phyloP scores from a whole-genome alignment of 768 basidiomycete genomes.

The Psilocybe tampanensis region DNA sequence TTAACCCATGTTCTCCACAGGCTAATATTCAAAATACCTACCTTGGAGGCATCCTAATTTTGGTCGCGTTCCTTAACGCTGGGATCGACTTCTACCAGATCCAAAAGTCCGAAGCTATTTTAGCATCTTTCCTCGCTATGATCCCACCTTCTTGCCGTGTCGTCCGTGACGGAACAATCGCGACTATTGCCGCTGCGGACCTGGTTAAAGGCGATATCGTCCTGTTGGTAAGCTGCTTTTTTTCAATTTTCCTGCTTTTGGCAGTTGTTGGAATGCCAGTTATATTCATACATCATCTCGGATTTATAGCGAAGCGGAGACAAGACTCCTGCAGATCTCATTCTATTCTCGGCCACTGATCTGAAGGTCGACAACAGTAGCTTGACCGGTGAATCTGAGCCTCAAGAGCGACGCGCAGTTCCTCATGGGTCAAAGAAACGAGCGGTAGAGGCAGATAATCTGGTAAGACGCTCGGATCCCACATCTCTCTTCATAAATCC shows the following conservation, averaged over 20 bases:
- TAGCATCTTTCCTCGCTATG: slow-evolving; percentile 74
- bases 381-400: slow-evolving; percentile 71
- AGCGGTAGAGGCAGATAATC: slow-evolving; percentile 66
- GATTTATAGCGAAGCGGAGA: slow-evolving; percentile 58
- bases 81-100: slow-evolving; percentile 74
- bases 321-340: slow-evolving; percentile 70
- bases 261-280: not conserved
- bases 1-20: slow-evolving; percentile 26
- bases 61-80: slow-evolving; percentile 69
- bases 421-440: slow-evolving; percentile 48
- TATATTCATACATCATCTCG: not conserved
- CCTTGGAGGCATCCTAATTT: slow-evolving; percentile 69
- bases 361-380: slow-evolving; percentile 74
- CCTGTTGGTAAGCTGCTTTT: slow-evolving; percentile 48
- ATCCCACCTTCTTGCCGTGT: slow-evolving; percentile 71
- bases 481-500: not conserved
- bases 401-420: slow-evolving; percentile 57
- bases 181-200: slow-evolving; percentile 58
- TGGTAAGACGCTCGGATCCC: slow-evolving; percentile 35
- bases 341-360: slow-evolving; percentile 61
- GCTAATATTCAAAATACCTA: slow-evolving; percentile 67
- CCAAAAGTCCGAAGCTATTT: slow-evolving; percentile 73
- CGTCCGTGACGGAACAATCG: slow-evolving; percentile 57
- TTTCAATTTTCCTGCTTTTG: too few relatives aligned
- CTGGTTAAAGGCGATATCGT: slow-evolving; percentile 72